These are phyloP conservation scores for Cryphonectria carpinicola DNA, from an alignment of 2,329 filamentous ascomycete species.

Conservation along the genomic window DNA sequence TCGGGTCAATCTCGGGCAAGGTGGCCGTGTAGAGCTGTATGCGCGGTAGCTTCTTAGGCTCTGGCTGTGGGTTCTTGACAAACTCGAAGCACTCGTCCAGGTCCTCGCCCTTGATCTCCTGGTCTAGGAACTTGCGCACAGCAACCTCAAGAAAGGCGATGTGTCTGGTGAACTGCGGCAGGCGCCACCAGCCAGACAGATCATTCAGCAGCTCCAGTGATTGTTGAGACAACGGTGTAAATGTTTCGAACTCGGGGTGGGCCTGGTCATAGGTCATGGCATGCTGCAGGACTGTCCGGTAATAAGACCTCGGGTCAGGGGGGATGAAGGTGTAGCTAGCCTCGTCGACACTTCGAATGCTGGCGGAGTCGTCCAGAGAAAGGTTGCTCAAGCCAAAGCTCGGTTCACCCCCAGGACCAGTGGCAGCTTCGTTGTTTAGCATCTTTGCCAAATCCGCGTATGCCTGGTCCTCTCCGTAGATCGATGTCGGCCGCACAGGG, in stretches of 20 bases:
- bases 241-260: conserved; percentile 55
- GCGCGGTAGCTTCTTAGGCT: conserved; percentile 66
- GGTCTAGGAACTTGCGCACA: conserved; percentile 81
- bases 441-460: conserved; percentile 58
- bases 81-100: conserved; percentile 83
- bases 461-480: conserved; percentile 52
- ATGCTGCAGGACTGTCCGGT: conserved; percentile 79
- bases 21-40: conserved; percentile 56
- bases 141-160: conserved; percentile 85
- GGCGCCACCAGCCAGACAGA: conserved; percentile 83
- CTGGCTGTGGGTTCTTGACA: conserved; percentile 71
- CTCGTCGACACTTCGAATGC: conserved; percentile 61
- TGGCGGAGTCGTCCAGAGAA: conserved; percentile 60
- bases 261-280: conserved; percentile 69
- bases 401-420: conserved; percentile 60
- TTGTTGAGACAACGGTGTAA: conserved; percentile 69
- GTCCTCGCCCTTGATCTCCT: conserved; percentile 79
- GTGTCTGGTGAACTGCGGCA: conserved; percentile 80
- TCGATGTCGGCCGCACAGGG: conserved; percentile 55
- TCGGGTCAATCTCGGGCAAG: conserved; percentile 60
- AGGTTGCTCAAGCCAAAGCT: conserved; percentile 69
- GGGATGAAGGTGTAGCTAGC: conserved; percentile 88
- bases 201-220: conserved; percentile 85
- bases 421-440: conserved; percentile 50
- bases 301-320: conserved; percentile 78